Conservation (phyloP, 2,329 filamentous ascomycete genomes). For the Stagonosporopsis cucurbitacearum region DNA sequence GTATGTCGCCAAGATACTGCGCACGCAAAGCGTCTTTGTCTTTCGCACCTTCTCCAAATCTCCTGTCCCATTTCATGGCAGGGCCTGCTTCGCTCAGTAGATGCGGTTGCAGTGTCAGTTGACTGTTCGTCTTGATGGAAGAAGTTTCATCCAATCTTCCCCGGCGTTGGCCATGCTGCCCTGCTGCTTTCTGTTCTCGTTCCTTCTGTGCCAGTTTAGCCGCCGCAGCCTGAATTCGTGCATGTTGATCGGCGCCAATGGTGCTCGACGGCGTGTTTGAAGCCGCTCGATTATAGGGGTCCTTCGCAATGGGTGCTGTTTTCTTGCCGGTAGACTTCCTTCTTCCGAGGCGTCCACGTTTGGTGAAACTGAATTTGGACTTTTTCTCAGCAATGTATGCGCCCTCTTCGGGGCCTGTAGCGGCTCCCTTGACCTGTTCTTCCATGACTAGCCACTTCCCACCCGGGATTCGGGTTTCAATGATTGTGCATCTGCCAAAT, state of each 20-base stretch:
- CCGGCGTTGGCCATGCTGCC: conserved; percentile 61
- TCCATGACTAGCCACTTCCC: conserved; percentile 95
- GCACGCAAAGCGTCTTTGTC: conserved; percentile 85
- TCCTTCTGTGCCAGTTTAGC: conserved; percentile 79
- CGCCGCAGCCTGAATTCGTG: conserved; percentile 89
- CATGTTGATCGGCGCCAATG: conserved; percentile 89
- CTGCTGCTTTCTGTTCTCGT: conserved; percentile 61
- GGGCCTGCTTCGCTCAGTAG: conserved; percentile 87
- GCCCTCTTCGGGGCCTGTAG: conserved; percentile 79
- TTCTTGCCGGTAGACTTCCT: conserved; percentile 55
- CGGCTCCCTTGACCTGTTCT: conserved; percentile 93
- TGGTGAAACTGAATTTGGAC: conserved; percentile 81
- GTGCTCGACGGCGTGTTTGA: conserved; percentile 69
- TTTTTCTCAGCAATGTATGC: conserved; percentile 97
- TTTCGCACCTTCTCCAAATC: conserved; percentile 91
- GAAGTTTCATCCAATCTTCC: conserved; percentile 61
- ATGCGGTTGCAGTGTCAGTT: conserved; percentile 84
- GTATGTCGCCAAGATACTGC: conserved; percentile 79
- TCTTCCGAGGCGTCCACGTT: conserved; percentile 72
- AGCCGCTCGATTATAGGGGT: conserved; percentile 59
- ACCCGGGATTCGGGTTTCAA: conserved; percentile 82
- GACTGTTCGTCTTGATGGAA: conserved; percentile 80
- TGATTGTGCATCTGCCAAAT: conserved; percentile 89
- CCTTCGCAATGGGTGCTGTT: conserved; percentile 51
- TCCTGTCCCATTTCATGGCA: conserved; percentile 96